Evolutionary conservation across 148 eudicot species (phyloP), one percentile per base, ranked within the genome.

Genomic region (Chenopodium quinoa): DNA sequence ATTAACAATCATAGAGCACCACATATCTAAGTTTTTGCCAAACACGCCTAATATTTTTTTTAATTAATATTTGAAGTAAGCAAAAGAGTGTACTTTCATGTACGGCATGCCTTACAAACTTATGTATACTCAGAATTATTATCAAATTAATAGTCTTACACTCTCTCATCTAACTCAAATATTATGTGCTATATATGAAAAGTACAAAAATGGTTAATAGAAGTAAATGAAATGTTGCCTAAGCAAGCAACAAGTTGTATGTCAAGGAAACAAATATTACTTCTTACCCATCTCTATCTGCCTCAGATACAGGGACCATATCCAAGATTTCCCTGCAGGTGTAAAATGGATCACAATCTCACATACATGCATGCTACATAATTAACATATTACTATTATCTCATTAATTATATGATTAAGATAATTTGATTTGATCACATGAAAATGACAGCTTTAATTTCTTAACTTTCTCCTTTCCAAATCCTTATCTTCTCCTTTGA

Each of bases 221-320:
- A 78, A 79, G 85, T 83, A 79, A 78, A 83, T 78, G 82, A 52
- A 1, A 20, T 79, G 82, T 79, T 79, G 82, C 68, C 82, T 67
- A 75, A n/a, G 64, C 63, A 83, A 79, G 83, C 80, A 79, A 84
- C 83, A 79, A 83, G 83, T 69, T 44, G 46, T 84, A 44, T 79
- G 80, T 69, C 76, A 80, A 72, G 77, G 72, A 79, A 75, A 83
- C 76, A 79, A 58, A 60, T 44, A 75, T 80, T 69, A 80, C 80
- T 75, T 83, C 60, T 84, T 75, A 84, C 76, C 86, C 83, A 84
- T 79, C 76, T 70, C 78, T 79, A 75, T 79, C 81, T 82, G 84
- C 82, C 72, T 22, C 73, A 66, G 20, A 83, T 64, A 73, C 44
- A 75, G 48, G 69, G 76, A 80, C 81, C 81, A 54, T 83, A 56